phyloP scores from a whole-genome alignment of 805 yeast species.

The Barnettozyma wickerhamii region DNA sequence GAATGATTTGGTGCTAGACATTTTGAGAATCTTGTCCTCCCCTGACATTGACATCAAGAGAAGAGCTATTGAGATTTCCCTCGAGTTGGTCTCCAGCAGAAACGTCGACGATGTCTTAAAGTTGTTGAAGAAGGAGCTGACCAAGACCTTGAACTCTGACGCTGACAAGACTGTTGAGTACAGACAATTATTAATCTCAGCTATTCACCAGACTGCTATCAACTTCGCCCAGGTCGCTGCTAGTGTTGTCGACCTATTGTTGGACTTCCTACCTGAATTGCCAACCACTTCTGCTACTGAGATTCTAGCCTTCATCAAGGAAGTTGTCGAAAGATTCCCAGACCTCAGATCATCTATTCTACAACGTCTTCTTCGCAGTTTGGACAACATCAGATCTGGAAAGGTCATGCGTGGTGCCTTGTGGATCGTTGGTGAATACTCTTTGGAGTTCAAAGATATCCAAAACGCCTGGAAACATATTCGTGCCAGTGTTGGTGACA shows the following conservation, averaged over 20 bases:
- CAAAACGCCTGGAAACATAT: slow-evolving; percentile 84
- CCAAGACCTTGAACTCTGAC: slow-evolving; percentile 57
- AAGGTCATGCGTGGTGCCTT: slow-evolving; percentile 90
- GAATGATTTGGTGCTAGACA: slow-evolving; percentile 80
- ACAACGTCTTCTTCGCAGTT: slow-evolving; percentile 52
- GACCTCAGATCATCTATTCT: slow-evolving; percentile 65
- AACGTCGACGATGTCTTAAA: slow-evolving; percentile 93
- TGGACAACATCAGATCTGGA: slow-evolving; percentile 73
- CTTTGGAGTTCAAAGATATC: slow-evolving; percentile 64
- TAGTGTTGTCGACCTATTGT: slow-evolving; percentile 78
- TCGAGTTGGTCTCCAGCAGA: slow-evolving; percentile 75
- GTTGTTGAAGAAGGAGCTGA: slow-evolving; percentile 86
- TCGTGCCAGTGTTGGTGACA: slow-evolving; percentile 80
- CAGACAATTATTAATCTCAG: slow-evolving; percentile 80
- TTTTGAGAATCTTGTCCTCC: slow-evolving; percentile 78
- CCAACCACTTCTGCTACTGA: slow-evolving; percentile 84
- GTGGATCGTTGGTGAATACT: slow-evolving; percentile 96
- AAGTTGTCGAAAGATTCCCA: slow-evolving; percentile 90
- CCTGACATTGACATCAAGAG: slow-evolving; percentile 90
- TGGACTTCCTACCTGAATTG: slow-evolving; percentile 83
- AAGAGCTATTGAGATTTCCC: slow-evolving; percentile 81
- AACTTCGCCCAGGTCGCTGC: slow-evolving; percentile 88
- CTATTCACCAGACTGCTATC: slow-evolving; percentile 87
- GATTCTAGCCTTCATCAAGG: slow-evolving; percentile 87
- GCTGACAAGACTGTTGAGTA: slow-evolving; percentile 84